A percentile compares a stretch with the other conserved stretches of the same genome.
These are phyloP conservation scores for Chaetomium globosum DNA, from an alignment of 2,329 filamentous ascomycete genomes.

Conservation along the genomic window DNA sequence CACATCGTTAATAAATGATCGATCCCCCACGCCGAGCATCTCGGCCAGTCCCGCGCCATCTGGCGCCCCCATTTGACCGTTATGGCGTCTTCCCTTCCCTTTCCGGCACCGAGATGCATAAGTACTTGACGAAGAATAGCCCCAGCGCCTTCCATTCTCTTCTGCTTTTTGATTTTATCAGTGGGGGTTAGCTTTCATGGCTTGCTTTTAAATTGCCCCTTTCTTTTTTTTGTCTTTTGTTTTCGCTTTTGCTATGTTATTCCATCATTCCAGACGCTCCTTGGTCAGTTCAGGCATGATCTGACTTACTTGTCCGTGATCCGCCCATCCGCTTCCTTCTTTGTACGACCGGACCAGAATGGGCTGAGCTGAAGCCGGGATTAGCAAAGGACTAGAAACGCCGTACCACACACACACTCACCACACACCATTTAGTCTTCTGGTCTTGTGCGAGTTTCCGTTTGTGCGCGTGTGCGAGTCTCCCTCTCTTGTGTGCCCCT, in stretches of 20 bases:
- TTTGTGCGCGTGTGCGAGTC: background rate
- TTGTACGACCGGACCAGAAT: conserved; percentile 14
- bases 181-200: background rate
- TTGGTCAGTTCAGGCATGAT: background rate
- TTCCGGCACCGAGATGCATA: conserved; percentile 25
- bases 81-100: conserved; percentile 16
- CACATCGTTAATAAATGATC: background rate
- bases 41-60: conserved; percentile 6
- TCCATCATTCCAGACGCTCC: background rate
- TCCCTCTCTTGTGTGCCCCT: background rate
- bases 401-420: conserved; percentile 1
- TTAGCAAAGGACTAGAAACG: background rate
- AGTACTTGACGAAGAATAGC: background rate
- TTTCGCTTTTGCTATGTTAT: background rate
- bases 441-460: background rate
- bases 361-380: background rate
- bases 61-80: conserved; percentile 11
- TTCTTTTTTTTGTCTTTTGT: background rate
- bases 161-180: background rate
- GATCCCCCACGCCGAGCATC: conserved; percentile 5
- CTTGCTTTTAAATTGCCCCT: background rate
- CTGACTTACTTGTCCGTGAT: background rate
- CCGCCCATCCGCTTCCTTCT: background rate
- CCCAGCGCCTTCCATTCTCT: conserved; percentile 3
- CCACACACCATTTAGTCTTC: background rate